Base-by-base conservation (phyloP, 495 filamentous ascomycete species). In the Podospora tetraspora region DNA sequence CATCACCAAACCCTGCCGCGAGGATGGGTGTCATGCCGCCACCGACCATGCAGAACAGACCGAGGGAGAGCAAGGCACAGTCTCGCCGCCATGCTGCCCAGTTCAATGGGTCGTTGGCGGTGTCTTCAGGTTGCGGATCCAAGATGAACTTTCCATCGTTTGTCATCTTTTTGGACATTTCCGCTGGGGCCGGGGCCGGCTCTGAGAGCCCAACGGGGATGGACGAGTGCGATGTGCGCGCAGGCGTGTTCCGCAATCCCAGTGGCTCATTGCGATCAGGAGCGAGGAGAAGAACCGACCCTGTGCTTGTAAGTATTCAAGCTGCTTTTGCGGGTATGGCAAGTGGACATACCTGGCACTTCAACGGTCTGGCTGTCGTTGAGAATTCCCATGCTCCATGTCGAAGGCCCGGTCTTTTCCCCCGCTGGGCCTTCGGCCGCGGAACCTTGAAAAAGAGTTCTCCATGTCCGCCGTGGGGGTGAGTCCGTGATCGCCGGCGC, bases 11-110 rank as follows among this genome's bases (percentile, higher is more conserved):
- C 7, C 94, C 95, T 3, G 95, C 95, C 0, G 95, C 94, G 8
- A 99, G 82, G 32, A 97, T 83, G 0, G 94, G 90, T 0, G 94
- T 97, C 84, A 96, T 97, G 37, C 94, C 94, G 21, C 95, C 94
- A 65, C 94, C 94, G 66, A 97, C 82, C 84, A 97, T 88, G 74
- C 91, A 96, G 77, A 96, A 97, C 72, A 96, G 90, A 0, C 95
- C 94, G 12, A 99, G 81, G 0, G 90, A 95, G 7, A 97, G 68
- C 70, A 99, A 77, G 0, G 95, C 92, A 32, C 85, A 74, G 81
- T 97, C 92, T 78, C 95, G 82, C 34, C 92, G 86, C 90, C 91
- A 92, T 2, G 83, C 78, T 2, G 92, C 87, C 95, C 95, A 99
- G 72, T 99, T 99, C 58, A 99, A 78, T 0, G 95, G 95, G 72